Evolutionary conservation across 202 grass and related monocot species (phyloP).

Genomic region (Carex arenaria): DNA sequence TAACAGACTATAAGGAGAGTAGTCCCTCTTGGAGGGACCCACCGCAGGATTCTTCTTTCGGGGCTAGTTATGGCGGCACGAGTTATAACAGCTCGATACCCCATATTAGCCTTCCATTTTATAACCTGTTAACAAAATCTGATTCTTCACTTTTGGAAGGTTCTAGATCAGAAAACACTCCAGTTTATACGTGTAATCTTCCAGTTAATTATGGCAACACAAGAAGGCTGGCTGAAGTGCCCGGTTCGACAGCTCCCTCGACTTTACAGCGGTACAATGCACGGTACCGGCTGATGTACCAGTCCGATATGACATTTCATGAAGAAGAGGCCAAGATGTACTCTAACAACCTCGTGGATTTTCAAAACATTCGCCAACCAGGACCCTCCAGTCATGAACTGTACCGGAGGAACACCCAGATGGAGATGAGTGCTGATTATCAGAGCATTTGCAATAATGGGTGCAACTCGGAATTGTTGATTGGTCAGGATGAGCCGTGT

Average conservation of each 20-base stretch:
- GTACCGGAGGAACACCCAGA: slow-evolving; percentile 33
- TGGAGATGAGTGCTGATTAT: slow-evolving; percentile 20
- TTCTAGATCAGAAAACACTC: slow-evolving; percentile 16
- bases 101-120: neutral
- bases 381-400: slow-evolving; percentile 22
- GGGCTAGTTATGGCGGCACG: slow-evolving; percentile 16
- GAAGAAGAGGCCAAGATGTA: slow-evolving; percentile 27
- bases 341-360: slow-evolving; percentile 10
- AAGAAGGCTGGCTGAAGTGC: slow-evolving; percentile 20
- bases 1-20: slow-evolving; percentile 1
- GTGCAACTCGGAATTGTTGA: slow-evolving; percentile 36
- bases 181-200: slow-evolving; percentile 4
- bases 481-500: slow-evolving; percentile 9
- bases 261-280: slow-evolving; percentile 12
- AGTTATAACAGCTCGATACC: slow-evolving; percentile 3
- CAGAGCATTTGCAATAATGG: slow-evolving; percentile 16
- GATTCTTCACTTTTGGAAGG: slow-evolving; percentile 14
- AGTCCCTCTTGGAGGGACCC: slow-evolving; percentile 24
- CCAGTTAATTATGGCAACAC: slow-evolving; percentile 15
- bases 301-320: slow-evolving; percentile 34
- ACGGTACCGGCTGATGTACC: slow-evolving; percentile 29
- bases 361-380: slow-evolving; percentile 29
- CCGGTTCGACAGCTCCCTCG: neutral
- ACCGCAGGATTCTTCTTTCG: slow-evolving; percentile 15
- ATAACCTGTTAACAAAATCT: neutral